Evolutionary conservation across 768 basidiomycete species (phyloP).

Genomic region (Dioszegia hungarica): DNA sequence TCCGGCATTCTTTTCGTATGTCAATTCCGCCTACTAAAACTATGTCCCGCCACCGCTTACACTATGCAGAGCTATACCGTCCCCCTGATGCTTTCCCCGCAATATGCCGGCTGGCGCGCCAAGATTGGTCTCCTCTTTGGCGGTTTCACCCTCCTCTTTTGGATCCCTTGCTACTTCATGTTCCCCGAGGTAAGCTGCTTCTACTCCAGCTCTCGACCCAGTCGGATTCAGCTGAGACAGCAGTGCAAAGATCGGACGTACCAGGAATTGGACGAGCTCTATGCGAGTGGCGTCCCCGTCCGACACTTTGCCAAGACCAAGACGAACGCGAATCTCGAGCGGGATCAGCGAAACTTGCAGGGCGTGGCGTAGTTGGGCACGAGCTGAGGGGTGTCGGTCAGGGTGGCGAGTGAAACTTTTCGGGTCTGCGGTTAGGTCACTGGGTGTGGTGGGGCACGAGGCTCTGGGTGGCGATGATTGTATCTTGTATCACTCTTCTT

Average conservation of each 20-base stretch:
- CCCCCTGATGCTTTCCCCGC: constrained; percentile 17
- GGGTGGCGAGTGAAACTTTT: too few species aligned
- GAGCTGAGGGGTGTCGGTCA: too few species aligned
- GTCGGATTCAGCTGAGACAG: not conserved
- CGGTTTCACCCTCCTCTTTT: not conserved
- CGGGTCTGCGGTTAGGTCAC: too few species aligned
- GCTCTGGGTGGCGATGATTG: too few species aligned
- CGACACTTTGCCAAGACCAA: constrained; percentile 22
- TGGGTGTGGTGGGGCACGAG: too few species aligned
- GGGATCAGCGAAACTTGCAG: not conserved
- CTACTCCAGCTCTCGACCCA: not conserved
- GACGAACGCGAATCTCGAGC: not conserved
- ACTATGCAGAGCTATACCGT: constrained; percentile 9
- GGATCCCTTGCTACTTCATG: constrained; percentile 11
- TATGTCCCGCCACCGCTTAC: not conserved
- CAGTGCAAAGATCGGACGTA: constrained; percentile 23
- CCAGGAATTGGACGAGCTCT: constrained; percentile 38
- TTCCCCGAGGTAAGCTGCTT: constrained; percentile 15
- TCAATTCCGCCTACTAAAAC: not conserved
- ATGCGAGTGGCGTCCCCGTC: constrained; percentile 27
- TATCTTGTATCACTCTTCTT: too few species aligned
- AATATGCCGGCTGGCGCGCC: constrained; percentile 22
- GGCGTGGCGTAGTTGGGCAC: too few species aligned
- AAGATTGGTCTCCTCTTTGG: constrained; percentile 19
- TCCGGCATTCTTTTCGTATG: constrained; percentile 15